Base-by-base conservation (phyloP, 176 grass and related monocot species). In the Typha latifolia region DNA sequence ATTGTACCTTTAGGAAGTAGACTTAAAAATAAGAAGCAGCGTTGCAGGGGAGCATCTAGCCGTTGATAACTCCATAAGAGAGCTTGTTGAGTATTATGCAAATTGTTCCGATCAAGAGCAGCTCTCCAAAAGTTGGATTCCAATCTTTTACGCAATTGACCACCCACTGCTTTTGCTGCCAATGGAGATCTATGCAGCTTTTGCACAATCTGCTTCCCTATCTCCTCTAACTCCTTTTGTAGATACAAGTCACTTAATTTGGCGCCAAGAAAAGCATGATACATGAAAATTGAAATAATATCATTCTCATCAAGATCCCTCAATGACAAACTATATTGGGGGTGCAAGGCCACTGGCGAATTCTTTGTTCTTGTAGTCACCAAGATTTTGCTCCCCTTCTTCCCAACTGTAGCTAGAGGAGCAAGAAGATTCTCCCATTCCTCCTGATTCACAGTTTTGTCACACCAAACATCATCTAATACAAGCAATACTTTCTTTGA, bases 21-120 rank as follows among this genome's bases (percentile, higher is more conserved):
- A 47, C 68, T 61, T 23, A 75, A 83, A 22, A 72, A 83, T 0
- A 52, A 49, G 63, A 80, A 80, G 63, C 85, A 84, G 0, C 0
- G 31, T 15, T 78, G 56, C 1, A 77, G 62, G 49, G 51, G 12
- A 1, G 12, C 31, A 1, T 69, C 78, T 14, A 86, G 12, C 55
- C 52, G 52, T 7, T 77, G 70, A 51, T 81, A 86, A 62, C 83
- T 86, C 16, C 75, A 61, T 1, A 62, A 63, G 32, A 81, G 19
- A 14, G 70, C 15, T 56, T 21, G n/a, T n/a, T n/a, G n/a, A n/a
- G n/a, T n/a, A n/a, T n/a, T n/a, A n/a, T n/a, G n/a, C n/a, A 70
- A 72, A 70, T 66, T 34, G 24, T 80, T 34, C n/a, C 11, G 0
- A 64, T 72, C 15, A 55, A 12, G 67, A 52, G 81, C 14, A 14